A percentile compares a stretch with the other conserved stretches of the same genome.
Conservation (phyloP, 257 asterid species). For the Nicotiana paniculata region DNA sequence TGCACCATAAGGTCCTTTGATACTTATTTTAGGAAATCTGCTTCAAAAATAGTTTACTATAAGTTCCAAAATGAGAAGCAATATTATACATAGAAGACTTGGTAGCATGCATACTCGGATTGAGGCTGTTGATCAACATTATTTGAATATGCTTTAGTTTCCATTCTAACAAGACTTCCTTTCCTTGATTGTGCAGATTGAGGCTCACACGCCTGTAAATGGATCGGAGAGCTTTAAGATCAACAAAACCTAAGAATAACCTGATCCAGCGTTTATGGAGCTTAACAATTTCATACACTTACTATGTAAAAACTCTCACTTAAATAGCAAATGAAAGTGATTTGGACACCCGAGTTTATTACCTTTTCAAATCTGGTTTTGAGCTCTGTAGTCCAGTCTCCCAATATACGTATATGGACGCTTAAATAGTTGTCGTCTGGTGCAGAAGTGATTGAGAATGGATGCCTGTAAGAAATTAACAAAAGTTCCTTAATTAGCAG, state of each 20-base stretch:
- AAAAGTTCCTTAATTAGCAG: background rate
- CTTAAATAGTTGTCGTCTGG: slow-evolving; percentile 82
- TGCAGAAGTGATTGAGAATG: slow-evolving; percentile 93
- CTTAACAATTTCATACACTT: too few species aligned
- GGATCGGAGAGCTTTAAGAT: background rate
- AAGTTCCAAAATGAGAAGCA: background rate
- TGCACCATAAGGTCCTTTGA: slow-evolving; percentile 92
- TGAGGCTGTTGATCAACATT: slow-evolving; percentile 19
- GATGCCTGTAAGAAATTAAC: slow-evolving; percentile 53
- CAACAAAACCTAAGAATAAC: background rate
- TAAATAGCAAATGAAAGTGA: background rate
- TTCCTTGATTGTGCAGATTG: slow-evolving; percentile 29
- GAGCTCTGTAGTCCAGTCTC: slow-evolving; percentile 94
- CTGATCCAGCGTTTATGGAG: too few species aligned
- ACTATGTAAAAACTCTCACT: background rate
- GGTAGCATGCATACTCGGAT: slow-evolving; percentile 42
- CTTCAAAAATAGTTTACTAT: background rate
- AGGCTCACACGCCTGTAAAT: slow-evolving; percentile 60
- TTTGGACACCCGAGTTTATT: background rate
- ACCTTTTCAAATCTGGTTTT: slow-evolving; percentile 59
- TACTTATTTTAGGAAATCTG: slow-evolving; percentile 62
- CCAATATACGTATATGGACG: slow-evolving; percentile 75
- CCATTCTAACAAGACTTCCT: slow-evolving; percentile 65
- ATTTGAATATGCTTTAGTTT: slow-evolving; percentile 49
- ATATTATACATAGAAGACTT: background rate